Base-by-base conservation (phyloP, 179 eudicot species). In the Corrigiola litoralis region DNA sequence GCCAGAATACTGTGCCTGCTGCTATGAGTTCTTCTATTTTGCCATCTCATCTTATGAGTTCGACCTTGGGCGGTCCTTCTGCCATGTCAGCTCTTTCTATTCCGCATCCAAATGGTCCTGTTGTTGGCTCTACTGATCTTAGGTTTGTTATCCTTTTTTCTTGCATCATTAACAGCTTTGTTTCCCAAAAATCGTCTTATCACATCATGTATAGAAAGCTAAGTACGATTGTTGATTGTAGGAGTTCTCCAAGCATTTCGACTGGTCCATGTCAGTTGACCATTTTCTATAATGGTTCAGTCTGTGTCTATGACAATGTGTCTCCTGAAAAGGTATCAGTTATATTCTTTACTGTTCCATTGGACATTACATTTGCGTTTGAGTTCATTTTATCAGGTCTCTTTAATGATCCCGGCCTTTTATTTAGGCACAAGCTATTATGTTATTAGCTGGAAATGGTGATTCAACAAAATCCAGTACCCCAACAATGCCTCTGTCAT, bases 401-500 rank as follows among this genome's bases (percentile, higher is more conserved):
- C 2, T 44, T 13, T 21, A 14, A 14, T 14, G 6, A 44, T 14
- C 4, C 18, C 4, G 4, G 7, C 17, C 16, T 44, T 14, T 44
- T 14, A 44, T 44, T 42, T 33, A 89, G 96, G 96, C 96, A 71
- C 90, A 86, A 68, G 96, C 90, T 12, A 89, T 89, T 41, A 89
- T 89, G 92, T 71, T 89, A 38, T 68, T 89, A 68, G 96, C 96
- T 31, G 96, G 96, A 28, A 83, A 81, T 55, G 88, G 83, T 12
- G 77, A 67, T 41, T 56, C 84, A 24, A 63, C 57, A 20, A 71
- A 61, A 6, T 50, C 80, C 2, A 65, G 24, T 29, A 56, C 48
- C 29, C 9, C 67, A 33, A 37, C 74, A 53, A 60, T 37, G 21
- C 9, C 40, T 37, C 4, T 51, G 21, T 38, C 77, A 45, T 46